phyloP scores from a whole-genome alignment of 202 grass and related monocot genomes.

The Brachypodium distachyon region DNA sequence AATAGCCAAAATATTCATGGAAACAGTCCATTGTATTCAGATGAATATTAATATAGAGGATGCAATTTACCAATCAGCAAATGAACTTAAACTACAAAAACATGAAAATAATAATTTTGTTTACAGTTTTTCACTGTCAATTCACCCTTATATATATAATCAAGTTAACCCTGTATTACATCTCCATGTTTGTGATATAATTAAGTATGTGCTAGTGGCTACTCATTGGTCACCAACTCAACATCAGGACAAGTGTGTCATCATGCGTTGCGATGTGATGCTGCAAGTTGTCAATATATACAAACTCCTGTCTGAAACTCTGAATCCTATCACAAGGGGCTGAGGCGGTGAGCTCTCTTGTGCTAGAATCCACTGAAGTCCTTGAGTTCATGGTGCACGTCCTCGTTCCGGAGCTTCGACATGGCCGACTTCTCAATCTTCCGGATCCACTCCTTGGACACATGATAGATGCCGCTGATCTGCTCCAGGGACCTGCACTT shows the following conservation, averaged over 20 bases:
- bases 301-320: not conserved
- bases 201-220: not conserved
- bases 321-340: not conserved
- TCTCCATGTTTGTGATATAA: too few species aligned
- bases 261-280: not conserved
- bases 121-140: too few species aligned
- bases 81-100: too few species aligned
- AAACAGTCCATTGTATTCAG: too few species aligned
- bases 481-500: slow-evolving; percentile 64
- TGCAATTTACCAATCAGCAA: too few species aligned
- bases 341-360: not conserved
- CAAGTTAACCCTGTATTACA: too few species aligned
- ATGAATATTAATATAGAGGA: too few species aligned
- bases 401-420: slow-evolving; percentile 56
- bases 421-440: slow-evolving; percentile 77
- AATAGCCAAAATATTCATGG: too few species aligned
- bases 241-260: not conserved
- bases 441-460: slow-evolving; percentile 81
- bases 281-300: too few species aligned
- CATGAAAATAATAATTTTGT: too few species aligned
- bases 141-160: too few species aligned
- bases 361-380: slow-evolving; percentile 28
- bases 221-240: not conserved
- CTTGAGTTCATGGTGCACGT: slow-evolving; percentile 26
- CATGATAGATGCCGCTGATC: slow-evolving; percentile 49